Conservation (phyloP, 2,329 filamentous ascomycete genomes). For the Phaeosphaeriaceae sp. region DNA sequence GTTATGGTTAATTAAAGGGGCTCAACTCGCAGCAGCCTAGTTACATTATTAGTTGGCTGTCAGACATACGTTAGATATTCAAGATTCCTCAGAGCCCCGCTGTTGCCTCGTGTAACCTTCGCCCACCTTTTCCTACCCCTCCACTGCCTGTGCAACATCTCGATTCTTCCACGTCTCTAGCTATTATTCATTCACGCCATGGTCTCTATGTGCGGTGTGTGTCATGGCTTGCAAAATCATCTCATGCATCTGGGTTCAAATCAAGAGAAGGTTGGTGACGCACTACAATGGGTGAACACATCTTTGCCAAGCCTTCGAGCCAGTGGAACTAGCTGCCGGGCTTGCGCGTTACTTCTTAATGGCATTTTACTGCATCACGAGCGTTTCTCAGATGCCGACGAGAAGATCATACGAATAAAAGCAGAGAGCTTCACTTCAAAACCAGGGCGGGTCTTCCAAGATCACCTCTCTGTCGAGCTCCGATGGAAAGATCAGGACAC, state of each 20-base stretch:
- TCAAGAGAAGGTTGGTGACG: slow-evolving; percentile 20
- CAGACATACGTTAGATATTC: slow-evolving; percentile 2
- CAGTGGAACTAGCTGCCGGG: slow-evolving; percentile 39
- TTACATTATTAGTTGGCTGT: not conserved
- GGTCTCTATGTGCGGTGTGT: slow-evolving; percentile 41
- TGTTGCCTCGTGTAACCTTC: slow-evolving; percentile 1
- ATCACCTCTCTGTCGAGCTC: slow-evolving; percentile 44
- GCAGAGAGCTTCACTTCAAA: slow-evolving; percentile 35
- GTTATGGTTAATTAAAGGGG: slow-evolving; percentile 10
- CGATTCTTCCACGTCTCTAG: slow-evolving; percentile 3
- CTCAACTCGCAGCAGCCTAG: slow-evolving; percentile 8
- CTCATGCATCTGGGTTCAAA: slow-evolving; percentile 23
- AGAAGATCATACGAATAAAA: slow-evolving; percentile 32
- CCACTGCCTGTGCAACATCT: slow-evolving; percentile 11
- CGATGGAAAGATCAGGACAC: slow-evolving; percentile 33
- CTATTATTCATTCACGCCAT: slow-evolving; percentile 18
- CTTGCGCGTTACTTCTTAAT: slow-evolving; percentile 43
- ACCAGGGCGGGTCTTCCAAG: slow-evolving; percentile 25
- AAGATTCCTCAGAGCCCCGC: slow-evolving; percentile 18
- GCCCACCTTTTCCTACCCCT: slow-evolving; percentile 7
- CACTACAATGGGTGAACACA: slow-evolving; percentile 35
- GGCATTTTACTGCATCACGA: slow-evolving; percentile 43
- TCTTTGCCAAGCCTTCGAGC: slow-evolving; percentile 36
- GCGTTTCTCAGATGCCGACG: slow-evolving; percentile 31
- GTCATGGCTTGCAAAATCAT: slow-evolving; percentile 43